Evolutionary conservation across 495 filamentous ascomycete species (phyloP).

Genomic region (Pyronema omphalodes): DNA sequence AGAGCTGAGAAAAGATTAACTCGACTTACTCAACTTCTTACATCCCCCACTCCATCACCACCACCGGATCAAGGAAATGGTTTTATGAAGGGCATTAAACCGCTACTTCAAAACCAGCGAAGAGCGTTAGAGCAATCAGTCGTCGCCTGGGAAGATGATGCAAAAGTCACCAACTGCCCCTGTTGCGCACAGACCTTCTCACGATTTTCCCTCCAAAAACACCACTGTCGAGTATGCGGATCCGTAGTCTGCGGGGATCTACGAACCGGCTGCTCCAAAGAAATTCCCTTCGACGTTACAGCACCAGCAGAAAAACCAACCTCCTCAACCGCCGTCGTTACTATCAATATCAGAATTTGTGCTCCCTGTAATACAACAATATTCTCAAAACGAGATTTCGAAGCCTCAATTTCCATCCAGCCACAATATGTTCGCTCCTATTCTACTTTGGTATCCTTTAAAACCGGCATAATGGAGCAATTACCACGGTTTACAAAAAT

Average conservation of each 20-base stretch:
- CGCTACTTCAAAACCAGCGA: slow-evolving; percentile 26
- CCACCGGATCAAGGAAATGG: not conserved
- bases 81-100: not conserved
- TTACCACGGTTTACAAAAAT: slow-evolving; percentile 76
- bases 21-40: slow-evolving; percentile 21
- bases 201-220: slow-evolving; percentile 69
- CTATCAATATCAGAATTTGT: slow-evolving; percentile 76
- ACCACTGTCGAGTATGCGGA: slow-evolving; percentile 89
- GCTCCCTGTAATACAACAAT: slow-evolving; percentile 70
- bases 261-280: slow-evolving; percentile 63
- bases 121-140: slow-evolving; percentile 77
- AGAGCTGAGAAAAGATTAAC: slow-evolving; percentile 81
- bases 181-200: slow-evolving; percentile 92
- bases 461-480: slow-evolving; percentile 67
- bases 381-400: slow-evolving; percentile 72
- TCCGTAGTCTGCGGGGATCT: slow-evolving; percentile 80
- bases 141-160: slow-evolving; percentile 89
- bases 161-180: slow-evolving; percentile 59
- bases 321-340: slow-evolving; percentile 20
- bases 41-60: not conserved
- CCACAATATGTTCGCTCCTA: slow-evolving; percentile 68
- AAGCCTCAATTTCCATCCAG: slow-evolving; percentile 37
- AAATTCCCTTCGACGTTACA: slow-evolving; percentile 58
- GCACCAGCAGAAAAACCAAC: not conserved
- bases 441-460: slow-evolving; percentile 73